phyloP scores from a whole-genome alignment of 2,329 filamentous ascomycete species.

The Pseudocercospora fijiensis region DNA sequence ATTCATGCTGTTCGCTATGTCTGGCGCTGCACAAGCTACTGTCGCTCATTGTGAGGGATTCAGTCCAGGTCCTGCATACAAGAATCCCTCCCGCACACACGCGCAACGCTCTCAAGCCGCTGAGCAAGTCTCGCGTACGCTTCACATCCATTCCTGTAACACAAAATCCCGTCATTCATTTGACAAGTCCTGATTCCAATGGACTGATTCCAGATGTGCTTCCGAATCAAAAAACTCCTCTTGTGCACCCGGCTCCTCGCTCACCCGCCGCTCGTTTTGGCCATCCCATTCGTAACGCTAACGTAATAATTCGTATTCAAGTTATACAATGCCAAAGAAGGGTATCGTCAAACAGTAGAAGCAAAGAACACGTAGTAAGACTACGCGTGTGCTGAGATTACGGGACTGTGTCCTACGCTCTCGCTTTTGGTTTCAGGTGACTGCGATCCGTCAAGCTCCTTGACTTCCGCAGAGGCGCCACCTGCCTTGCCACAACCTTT shows the following conservation, averaged over 20 bases:
- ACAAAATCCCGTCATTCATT: not conserved
- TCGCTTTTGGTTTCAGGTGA: slow-evolving; percentile 39
- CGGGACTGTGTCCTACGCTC: slow-evolving; percentile 34
- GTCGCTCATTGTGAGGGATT: not conserved
- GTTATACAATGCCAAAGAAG: slow-evolving; percentile 27
- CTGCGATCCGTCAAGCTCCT: slow-evolving; percentile 39
- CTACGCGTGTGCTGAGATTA: slow-evolving; percentile 32
- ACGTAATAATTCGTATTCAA: slow-evolving; percentile 19
- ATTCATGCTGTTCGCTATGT: slow-evolving; percentile 10
- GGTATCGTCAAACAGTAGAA: slow-evolving; percentile 26
- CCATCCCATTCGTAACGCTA: slow-evolving; percentile 20
- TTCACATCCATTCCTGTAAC: not conserved
- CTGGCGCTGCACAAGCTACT: slow-evolving; percentile 7
- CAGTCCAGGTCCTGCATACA: not conserved
- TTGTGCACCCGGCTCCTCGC: slow-evolving; percentile 6
- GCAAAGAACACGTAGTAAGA: not conserved
- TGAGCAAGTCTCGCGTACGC: not conserved
- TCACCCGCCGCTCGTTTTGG: slow-evolving; percentile 8
- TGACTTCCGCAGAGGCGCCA: slow-evolving; percentile 36
- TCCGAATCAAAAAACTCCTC: not conserved
- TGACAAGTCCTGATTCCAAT: not conserved
- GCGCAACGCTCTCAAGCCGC: not conserved
- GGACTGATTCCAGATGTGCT: slow-evolving; percentile 6
- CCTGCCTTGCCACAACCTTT: slow-evolving; percentile 63
- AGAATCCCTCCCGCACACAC: not conserved